Evolutionary conservation across 1,284 basidiomycete genomes (phyloP), one percentile per base, ranked within the genome.

Genomic region (Serendipita sp.): DNA sequence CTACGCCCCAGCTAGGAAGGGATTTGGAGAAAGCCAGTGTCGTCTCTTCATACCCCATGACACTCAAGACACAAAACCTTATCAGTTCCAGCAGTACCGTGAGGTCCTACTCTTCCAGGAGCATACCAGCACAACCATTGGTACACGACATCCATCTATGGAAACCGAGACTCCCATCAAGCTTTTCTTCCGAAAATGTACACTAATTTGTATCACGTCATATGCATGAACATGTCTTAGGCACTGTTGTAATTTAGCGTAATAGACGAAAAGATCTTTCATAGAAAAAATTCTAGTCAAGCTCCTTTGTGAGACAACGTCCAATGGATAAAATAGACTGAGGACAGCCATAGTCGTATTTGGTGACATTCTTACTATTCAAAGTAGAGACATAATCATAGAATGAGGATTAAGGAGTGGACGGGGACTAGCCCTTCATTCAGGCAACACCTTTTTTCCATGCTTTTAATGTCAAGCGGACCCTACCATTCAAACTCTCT

Each of bases 401-500:
- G 22, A 22, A 22, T 22, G 22, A 22, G 22, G 22, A 22, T 22
- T 22, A 22, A 22, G 22, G 22, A 22, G 22, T 22, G 22, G 22
- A 22, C 22, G 22, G 22, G 22, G 22, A 22, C 22, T 22, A 22
- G 22, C 22, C 22, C 22, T 22, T 22, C 22, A 22, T 22, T 22
- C 22, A 22, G 22, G 22, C 22, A 22, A 22, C 22, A 22, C 22
- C 22, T 22, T 22, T 22, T 22, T 22, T 22, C 22, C 22, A 22
- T 22, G 22, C 22, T 22, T 22, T 22, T 22, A 22, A 22, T 22
- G 22, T 22, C 22, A 22, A 22, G 13, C 13, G 60, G 17, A 49
- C 15, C 10, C 53, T 30, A 63, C 62, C 62, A 63, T 26, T 63
- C 62, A 58, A 63, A 63, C 30, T 63, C 62, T n/a, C 62, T 63